Evolutionary conservation across 345 rosid species (phyloP).

Genomic region (Acer yangbiense): DNA sequence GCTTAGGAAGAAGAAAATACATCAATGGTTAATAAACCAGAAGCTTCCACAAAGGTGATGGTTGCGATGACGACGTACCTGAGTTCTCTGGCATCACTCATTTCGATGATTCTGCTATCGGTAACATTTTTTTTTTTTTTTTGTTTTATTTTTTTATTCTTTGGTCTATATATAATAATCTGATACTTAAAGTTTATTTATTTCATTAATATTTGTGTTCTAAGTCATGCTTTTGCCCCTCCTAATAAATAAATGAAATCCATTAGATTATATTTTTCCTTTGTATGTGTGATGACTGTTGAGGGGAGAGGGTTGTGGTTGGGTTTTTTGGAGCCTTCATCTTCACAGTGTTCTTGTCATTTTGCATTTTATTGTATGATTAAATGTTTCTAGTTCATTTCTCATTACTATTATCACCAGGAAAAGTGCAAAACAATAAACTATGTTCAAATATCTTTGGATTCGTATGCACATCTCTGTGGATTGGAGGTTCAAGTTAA

Average conservation of each 20-base stretch:
- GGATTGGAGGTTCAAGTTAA: slow-evolving; percentile 75
- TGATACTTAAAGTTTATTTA: no score
- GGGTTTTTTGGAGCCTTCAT: background rate
- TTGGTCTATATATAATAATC: background rate
- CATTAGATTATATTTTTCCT: no score
- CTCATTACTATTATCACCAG: slow-evolving; percentile 38
- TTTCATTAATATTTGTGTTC: background rate
- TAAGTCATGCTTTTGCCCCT: no score
- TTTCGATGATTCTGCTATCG: no score
- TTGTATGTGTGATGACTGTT: background rate
- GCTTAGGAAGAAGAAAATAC: no score
- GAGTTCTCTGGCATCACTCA: no score
- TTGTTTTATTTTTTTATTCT: no score
- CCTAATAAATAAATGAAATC: no score
- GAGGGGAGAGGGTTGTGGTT: background rate
- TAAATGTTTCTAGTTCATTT: background rate
- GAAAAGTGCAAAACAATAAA: slow-evolving; percentile 69
- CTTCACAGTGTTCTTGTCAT: background rate
- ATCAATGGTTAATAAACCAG: no score
- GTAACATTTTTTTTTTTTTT: no score
- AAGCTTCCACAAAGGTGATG: no score
- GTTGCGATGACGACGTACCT: no score
- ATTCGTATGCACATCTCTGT: slow-evolving; percentile 70
- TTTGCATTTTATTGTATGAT: background rate
- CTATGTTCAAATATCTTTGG: slow-evolving; percentile 84